A percentile compares a stretch with the other conserved stretches of the same genome.
Evolutionary conservation across 192 early-diverging fungal species (phyloP).

Genomic region (Phlyctochytrium planicorne): DNA sequence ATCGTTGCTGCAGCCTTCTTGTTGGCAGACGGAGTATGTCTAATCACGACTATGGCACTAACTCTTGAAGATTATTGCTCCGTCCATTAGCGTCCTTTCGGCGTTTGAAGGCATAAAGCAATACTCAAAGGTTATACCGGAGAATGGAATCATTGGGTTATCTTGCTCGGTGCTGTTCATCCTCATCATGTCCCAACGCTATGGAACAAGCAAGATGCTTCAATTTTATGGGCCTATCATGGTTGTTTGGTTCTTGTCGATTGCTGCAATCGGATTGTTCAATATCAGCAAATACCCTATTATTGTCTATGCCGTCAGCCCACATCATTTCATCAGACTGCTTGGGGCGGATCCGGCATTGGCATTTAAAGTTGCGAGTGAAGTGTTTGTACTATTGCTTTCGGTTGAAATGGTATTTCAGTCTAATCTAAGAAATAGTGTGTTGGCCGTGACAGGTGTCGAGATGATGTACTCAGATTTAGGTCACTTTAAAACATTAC

Average conservation of each 20-base stretch:
- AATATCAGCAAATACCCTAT: slow-evolving; percentile 40
- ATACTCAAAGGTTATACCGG: slow-evolving; percentile 29
- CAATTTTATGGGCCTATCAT: slow-evolving; percentile 46
- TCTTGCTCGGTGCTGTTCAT: slow-evolving; percentile 36
- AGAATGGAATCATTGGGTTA: slow-evolving; percentile 25
- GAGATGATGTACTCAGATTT: slow-evolving; percentile 61
- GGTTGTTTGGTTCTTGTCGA: slow-evolving; percentile 46
- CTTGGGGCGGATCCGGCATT: slow-evolving; percentile 24
- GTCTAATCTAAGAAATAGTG: slow-evolving; percentile 18
- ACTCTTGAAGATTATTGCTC: slow-evolving; percentile 29
- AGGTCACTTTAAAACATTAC: slow-evolving; percentile 48
- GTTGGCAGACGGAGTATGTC: slow-evolving; percentile 42
- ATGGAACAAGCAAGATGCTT: slow-evolving; percentile 43
- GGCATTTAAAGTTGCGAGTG: slow-evolving; percentile 37
- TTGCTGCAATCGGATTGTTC: slow-evolving; percentile 47
- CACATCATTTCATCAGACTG: slow-evolving; percentile 38
- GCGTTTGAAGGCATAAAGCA: slow-evolving; percentile 38
- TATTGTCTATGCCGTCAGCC: slow-evolving; percentile 43
- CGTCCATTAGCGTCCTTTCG: slow-evolving; percentile 39
- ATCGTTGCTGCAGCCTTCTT: slow-evolving; percentile 39
- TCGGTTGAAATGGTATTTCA: slow-evolving; percentile 10
- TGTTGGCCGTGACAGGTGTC: slow-evolving; percentile 53
- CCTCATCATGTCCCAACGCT: slow-evolving; percentile 49
- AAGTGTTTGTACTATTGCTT: slow-evolving; percentile 38
- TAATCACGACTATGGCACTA: neutral